Conservation (phyloP, 2,329 filamentous ascomycete genomes). For the Colletotrichum liaoningense region DNA sequence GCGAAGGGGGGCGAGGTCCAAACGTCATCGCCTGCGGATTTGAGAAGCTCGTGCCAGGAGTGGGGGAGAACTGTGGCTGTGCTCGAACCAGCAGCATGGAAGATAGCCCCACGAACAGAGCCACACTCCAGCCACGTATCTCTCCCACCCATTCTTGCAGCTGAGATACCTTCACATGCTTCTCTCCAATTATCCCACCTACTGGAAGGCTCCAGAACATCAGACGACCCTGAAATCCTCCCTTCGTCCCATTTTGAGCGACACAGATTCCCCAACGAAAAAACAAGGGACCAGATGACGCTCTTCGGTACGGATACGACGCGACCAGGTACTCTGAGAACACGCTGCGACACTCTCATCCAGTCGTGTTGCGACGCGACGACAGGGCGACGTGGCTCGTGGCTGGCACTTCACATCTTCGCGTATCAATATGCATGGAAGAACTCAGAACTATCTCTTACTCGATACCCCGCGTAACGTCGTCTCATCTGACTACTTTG, state of each 20-base stretch:
- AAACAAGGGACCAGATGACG: constrained; percentile 2
- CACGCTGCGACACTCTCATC: background rate
- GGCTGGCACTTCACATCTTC: constrained; percentile 1
- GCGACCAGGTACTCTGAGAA: background rate
- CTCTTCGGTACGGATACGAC: constrained; percentile 12
- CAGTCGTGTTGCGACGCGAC: constrained; percentile 18
- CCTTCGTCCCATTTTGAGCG: background rate
- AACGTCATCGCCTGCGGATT: constrained; percentile 29
- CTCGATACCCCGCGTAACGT: background rate
- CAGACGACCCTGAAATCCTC: constrained; percentile 12
- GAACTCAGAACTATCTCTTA: background rate
- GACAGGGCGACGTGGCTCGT: constrained; percentile 26
- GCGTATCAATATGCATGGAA: constrained; percentile 1
- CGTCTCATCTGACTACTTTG: background rate
- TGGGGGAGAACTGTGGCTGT: constrained; percentile 18
- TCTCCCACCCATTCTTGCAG: background rate
- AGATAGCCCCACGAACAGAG: background rate
- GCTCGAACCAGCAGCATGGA: background rate
- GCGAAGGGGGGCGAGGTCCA: constrained; percentile 17
- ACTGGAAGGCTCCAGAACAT: constrained; percentile 27
- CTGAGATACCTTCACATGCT: constrained; percentile 28
- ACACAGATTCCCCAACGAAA: background rate
- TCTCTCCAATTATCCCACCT: background rate
- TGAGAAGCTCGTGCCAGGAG: constrained; percentile 28
- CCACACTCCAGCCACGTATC: constrained; percentile 15